A percentile compares a stretch with the other conserved stretches of the same genome.
Conservation (phyloP, 2,329 filamentous ascomycete species). For the Hymenoscyphus occultus region DNA sequence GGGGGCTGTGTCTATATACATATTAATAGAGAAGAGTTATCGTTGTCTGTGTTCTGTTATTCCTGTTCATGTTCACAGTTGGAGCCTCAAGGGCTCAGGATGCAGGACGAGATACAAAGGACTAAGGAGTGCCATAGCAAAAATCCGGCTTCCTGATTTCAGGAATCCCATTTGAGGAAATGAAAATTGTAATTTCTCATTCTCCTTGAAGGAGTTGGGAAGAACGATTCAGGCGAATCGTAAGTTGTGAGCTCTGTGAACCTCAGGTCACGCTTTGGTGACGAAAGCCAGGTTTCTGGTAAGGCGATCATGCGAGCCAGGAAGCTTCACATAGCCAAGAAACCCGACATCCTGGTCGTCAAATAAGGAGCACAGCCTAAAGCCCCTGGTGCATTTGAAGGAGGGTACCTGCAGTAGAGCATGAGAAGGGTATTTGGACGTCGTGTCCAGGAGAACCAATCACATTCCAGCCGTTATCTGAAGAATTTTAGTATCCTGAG, state of each 20-base stretch:
- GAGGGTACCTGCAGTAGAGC: neutral
- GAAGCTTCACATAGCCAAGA: neutral
- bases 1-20: neutral
- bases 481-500: neutral
- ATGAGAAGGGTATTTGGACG: slow-evolving; percentile 2
- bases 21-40: neutral
- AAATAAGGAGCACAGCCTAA: slow-evolving; percentile 3
- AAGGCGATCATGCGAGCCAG: neutral
- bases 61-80: neutral
- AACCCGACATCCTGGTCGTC: neutral
- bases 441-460: neutral
- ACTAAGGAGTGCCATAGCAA: neutral
- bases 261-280: neutral
- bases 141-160: neutral
- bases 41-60: neutral
- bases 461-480: neutral
- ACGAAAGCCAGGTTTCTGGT: neutral
- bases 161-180: neutral
- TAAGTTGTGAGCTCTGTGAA: neutral
- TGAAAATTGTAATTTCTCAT: neutral
- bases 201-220: neutral
- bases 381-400: neutral
- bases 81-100: neutral
- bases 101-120: neutral
- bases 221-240: neutral